Evolutionary conservation across 306 rosid species (phyloP), one percentile per base, ranked within the genome.

Genomic region (Inga oerstediana): DNA sequence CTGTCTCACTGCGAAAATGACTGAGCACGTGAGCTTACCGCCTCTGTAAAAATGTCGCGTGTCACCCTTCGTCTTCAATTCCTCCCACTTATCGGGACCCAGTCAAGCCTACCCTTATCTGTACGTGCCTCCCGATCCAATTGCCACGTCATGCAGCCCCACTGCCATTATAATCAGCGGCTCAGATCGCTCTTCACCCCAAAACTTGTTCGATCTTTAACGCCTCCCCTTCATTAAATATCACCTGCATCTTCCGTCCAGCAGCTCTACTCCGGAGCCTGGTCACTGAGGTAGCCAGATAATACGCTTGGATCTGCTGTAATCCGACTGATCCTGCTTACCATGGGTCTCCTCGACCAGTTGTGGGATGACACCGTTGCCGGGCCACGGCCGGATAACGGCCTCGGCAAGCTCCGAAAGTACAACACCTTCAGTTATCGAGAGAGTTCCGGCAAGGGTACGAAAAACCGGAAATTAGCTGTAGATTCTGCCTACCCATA

Each of bases 361-460:
- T 92, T 96, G 52, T 96, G 99, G 99, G 99, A 96, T 66, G 98
- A 93, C 80, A 96, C 99, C 80, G 89, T 96, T 2, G 99, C 98
- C 64, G 99, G 99, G 0, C 99, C 99, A 32, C 81, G 39, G 59
- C 99, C 98, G 79, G 99, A 96, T 3, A 80, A 74, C 75, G 99
- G 97, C 43, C 98, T 93, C 12, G 94, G 97, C 52, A 96, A 91
- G 87, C 97, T 96, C 35, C 92, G 99, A 15, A 96, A 91, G 83
- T 84, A 87, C 22, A 82, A 87, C 35, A 39, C 91, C 58, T 84
- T 89, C 82, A 17, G 85, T 48, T 80, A 69, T 78, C 84, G 91
- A 61, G 80, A 92, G 15, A 27, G 2, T 85, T 76, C 96, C 61
- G 90, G 48, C 87, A 92, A 92, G 89, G 99, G 98, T 95, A 91